A percentile compares a stretch with the other conserved stretches of the same genome.
Conservation (phyloP, 176 grass and related monocot species). For the Cenchrus fungigraminus region DNA sequence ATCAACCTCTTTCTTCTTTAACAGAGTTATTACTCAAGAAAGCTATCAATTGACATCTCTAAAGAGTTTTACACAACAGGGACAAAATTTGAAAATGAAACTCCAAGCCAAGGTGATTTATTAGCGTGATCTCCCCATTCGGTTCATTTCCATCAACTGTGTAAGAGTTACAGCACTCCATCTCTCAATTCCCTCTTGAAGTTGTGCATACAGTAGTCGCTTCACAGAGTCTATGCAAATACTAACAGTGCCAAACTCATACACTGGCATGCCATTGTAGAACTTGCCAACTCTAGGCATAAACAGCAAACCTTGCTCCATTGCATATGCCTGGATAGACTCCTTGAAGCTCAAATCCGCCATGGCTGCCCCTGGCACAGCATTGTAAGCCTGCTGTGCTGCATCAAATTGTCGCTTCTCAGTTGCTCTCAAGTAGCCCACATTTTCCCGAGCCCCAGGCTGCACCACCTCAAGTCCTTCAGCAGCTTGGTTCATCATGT, state of each 20-base stretch:
- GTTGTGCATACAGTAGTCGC: conserved; percentile 74
- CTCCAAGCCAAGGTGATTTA: conserved; percentile 27
- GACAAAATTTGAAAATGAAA: conserved; percentile 6
- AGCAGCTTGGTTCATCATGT: conserved; percentile 91
- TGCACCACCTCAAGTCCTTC: conserved; percentile 78
- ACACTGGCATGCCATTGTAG: conserved; percentile 75
- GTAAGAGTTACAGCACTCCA: conserved; percentile 86
- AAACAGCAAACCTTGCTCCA: conserved; percentile 78
- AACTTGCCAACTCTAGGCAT: conserved; percentile 87
- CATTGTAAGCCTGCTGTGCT: conserved; percentile 61
- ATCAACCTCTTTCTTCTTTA: conserved; percentile 5
- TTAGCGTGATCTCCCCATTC: conserved; percentile 29
- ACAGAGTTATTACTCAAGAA: conserved; percentile 32
- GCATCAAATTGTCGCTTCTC: conserved; percentile 81
- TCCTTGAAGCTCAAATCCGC: conserved; percentile 90
- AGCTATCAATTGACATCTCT: conserved; percentile 30
- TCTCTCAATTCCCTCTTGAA: conserved; percentile 63
- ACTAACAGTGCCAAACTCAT: conserved; percentile 82
- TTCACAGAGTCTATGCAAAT: conserved; percentile 85
- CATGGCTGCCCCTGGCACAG: conserved; percentile 42
- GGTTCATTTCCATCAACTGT: conserved; percentile 84
- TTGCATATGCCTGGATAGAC: conserved; percentile 80
- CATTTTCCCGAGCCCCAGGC: conserved; percentile 70
- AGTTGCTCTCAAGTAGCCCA: conserved; percentile 67
- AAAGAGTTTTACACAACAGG: conserved; percentile 24